Base-by-base conservation (phyloP, 2,329 filamentous ascomycete genomes). In the Curvularia verruculosa region DNA sequence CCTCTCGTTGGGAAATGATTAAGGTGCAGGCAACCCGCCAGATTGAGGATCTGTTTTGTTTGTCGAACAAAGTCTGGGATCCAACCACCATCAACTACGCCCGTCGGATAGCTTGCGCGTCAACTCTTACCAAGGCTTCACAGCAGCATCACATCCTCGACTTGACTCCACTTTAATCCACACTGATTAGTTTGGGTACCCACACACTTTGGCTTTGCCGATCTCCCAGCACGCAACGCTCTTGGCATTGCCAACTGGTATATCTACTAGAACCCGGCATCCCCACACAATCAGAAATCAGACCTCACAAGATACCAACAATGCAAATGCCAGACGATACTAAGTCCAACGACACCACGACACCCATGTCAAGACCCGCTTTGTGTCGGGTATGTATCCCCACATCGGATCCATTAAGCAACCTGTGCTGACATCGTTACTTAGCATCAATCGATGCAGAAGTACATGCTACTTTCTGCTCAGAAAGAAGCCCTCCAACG, bases 401-500 rank as follows among this genome's bases (percentile, higher is more conserved):
- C 19, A 37, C 24, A 39, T 40, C n/a, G 29, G 19, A 36, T 34
- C 7, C 9, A 18, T 23, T 3, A 0, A 43, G 26, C 12, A 13
- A 18, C n/a, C 37, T 18, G 37, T 29, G 18, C 63, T 71, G 52
- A 73, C 61, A 8, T 45, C 21, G 3, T 6, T 21, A 3, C 19
- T 1, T 24, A 68, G 67, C 66, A 70, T 52, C 67, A 75, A 54
- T 67, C 71, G 3, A 72, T 78, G 64, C 72, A 77, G 58, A 74
- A 71, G 54, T 79, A 79, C 64, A 72, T 79, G 57, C 63, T 74
- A 10, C 70, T 80, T 15, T 72, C 74, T 43, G 75, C 74, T 21
- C 76, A 79, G 49, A 76, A 79, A 60, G 76, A 77, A 56, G 70
- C 67, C 41, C 60, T 79, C 36, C 76, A 74, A 49, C 73, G 75